phyloP scores from a whole-genome alignment of 2,329 filamentous ascomycete species.

The Dryadomyces sulphureus region DNA sequence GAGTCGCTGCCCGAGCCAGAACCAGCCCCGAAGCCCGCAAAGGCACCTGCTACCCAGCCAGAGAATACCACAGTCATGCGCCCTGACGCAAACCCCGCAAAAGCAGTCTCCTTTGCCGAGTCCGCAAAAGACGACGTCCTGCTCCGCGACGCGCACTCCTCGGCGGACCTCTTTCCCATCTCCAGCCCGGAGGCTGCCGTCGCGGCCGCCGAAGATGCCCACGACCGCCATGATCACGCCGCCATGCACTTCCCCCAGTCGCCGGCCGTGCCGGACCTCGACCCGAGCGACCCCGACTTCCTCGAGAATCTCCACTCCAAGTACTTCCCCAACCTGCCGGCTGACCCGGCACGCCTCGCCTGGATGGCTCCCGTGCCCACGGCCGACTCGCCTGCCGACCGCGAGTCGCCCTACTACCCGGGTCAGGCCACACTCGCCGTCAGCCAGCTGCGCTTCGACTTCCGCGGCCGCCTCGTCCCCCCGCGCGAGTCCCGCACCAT shows the following conservation, averaged over 20 bases:
- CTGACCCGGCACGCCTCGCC: constrained; percentile 71
- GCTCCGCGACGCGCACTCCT: constrained; percentile 27
- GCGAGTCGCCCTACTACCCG: constrained; percentile 70
- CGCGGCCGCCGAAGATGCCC: constrained; percentile 10
- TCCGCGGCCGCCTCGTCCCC: constrained; percentile 65
- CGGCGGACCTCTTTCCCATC: constrained; percentile 28
- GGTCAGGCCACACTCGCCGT: constrained; percentile 56
- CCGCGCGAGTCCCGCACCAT: constrained; percentile 61
- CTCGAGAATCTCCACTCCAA: constrained; percentile 73
- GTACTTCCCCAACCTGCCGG: constrained; percentile 80
- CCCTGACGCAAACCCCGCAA: background rate
- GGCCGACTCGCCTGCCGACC: constrained; percentile 47
- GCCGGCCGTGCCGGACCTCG: constrained; percentile 51
- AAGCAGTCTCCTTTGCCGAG: background rate
- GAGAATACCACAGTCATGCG: background rate
- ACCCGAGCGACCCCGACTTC: constrained; percentile 72
- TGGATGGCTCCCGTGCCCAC: constrained; percentile 74
- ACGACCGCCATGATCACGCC: constrained; percentile 11
- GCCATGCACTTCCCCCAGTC: constrained; percentile 46
- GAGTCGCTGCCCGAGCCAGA: background rate
- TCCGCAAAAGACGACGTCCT: constrained; percentile 5
- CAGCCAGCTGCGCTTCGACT: constrained; percentile 75
- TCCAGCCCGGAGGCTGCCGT: constrained; percentile 12
- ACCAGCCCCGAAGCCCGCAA: background rate
- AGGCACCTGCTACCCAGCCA: background rate